A percentile compares a stretch with the other conserved stretches of the same genome.
These are phyloP conservation scores for Boletus coccyginus DNA, from an alignment of 768 basidiomycete species.

Conservation along the genomic window DNA sequence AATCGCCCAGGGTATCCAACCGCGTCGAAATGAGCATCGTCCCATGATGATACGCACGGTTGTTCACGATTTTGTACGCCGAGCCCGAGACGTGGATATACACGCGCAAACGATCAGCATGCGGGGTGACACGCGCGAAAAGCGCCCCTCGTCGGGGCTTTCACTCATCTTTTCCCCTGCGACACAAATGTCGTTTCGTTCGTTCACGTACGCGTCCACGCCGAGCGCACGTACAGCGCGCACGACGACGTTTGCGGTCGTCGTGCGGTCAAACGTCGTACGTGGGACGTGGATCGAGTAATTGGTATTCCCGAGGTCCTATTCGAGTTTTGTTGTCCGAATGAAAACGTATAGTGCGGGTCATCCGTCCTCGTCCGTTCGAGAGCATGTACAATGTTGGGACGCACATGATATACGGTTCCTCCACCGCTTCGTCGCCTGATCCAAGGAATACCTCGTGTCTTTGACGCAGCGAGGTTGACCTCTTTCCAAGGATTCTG, in stretches of 20 bases:
- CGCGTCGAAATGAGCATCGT: constrained; percentile 94
- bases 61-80: constrained; percentile 92
- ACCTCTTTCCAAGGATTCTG: constrained; percentile 99
- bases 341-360: not conserved
- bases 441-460: constrained; percentile 66
- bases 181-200: constrained; percentile 89
- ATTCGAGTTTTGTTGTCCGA: not conserved
- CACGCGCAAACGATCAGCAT: constrained; percentile 6
- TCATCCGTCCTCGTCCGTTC: not conserved
- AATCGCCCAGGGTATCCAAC: constrained; percentile 66
- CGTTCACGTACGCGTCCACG: constrained; percentile 77
- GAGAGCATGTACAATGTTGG: not conserved
- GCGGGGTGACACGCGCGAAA: not conserved
- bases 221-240: constrained; percentile 75
- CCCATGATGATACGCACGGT: constrained; percentile 94
- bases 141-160: not conserved
- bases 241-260: constrained; percentile 74
- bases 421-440: constrained; percentile 90
- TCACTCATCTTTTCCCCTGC: constrained; percentile 83
- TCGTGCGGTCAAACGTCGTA: constrained; percentile 70
- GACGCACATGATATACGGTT: constrained; percentile 90
- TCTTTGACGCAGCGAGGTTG: constrained; percentile 59
- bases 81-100: constrained; percentile 85
- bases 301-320: constrained; percentile 98
- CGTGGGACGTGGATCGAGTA: constrained; percentile 93